Evolutionary conservation across 805 yeast genomes (phyloP).

Genomic region (Myxozyma mucilagina): DNA sequence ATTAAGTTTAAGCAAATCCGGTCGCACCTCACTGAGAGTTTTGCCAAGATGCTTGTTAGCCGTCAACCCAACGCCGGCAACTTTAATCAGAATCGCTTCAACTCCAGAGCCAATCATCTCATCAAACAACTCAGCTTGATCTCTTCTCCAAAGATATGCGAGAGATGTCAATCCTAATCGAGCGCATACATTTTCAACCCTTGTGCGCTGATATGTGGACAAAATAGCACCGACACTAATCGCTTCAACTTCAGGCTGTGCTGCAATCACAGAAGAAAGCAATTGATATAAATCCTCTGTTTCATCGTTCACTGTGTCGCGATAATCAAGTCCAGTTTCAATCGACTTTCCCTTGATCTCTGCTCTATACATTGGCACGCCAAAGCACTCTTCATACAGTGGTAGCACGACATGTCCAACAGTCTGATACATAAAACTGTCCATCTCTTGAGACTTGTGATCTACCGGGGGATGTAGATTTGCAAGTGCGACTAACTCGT

Average conservation of each 20-base stretch:
- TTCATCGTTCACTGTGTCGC: conserved; percentile 70
- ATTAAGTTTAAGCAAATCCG: conserved; percentile 57
- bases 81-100: conserved; percentile 87
- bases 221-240: conserved; percentile 96
- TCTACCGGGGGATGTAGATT: conserved; percentile 65
- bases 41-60: conserved; percentile 65
- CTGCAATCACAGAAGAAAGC: conserved; percentile 48
- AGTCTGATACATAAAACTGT: conserved; percentile 96
- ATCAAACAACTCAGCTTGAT: conserved; percentile 73
- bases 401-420: conserved; percentile 84
- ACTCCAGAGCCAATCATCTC: conserved; percentile 70
- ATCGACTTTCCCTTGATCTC: conserved; percentile 63
- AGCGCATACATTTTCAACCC: conserved; percentile 89
- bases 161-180: conserved; percentile 67
- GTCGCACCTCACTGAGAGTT: conserved; percentile 60
- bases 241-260: conserved; percentile 73
- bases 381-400: conserved; percentile 66
- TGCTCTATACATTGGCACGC: conserved; percentile 75
- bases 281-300: conserved; percentile 76
- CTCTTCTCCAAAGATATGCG: conserved; percentile 86
- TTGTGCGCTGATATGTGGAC: conserved; percentile 89
- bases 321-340: conserved; percentile 68
- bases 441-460: conserved; percentile 64
- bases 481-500: conserved; percentile 80
- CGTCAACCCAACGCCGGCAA: conserved; percentile 83